These are phyloP conservation scores for Xylariales sp. DNA, from an alignment of 2,329 filamentous ascomycete genomes.

Conservation along the genomic window DNA sequence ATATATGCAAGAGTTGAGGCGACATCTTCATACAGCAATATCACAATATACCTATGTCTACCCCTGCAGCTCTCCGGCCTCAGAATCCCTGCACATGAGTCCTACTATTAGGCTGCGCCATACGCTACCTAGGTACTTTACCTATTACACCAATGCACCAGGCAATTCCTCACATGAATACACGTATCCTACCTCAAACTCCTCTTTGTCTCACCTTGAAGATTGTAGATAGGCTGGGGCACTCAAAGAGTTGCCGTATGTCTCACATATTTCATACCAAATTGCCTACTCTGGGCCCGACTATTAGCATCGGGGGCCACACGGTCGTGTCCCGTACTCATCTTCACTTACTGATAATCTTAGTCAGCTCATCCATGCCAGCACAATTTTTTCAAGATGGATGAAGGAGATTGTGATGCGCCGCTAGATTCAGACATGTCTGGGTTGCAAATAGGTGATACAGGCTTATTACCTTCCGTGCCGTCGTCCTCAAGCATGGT, in stretches of 20 bases:
- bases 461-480: not conserved
- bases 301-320: not conserved
- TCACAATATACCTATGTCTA: too few species aligned
- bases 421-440: conserved; percentile 29
- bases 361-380: conserved; percentile 33
- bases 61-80: too few species aligned
- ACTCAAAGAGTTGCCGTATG: conserved; percentile 6
- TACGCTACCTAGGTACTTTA: too few species aligned
- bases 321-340: not conserved
- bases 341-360: not conserved
- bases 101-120: too few species aligned
- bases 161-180: not conserved
- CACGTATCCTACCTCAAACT: not conserved
- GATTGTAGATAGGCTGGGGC: not conserved
- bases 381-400: conserved; percentile 33
- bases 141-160: too few species aligned
- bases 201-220: not conserved
- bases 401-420: conserved; percentile 34
- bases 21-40: too few species aligned
- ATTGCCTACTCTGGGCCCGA: too few species aligned
- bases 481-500: not conserved
- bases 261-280: not conserved
- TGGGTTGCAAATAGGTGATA: conserved; percentile 21
- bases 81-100: too few species aligned
- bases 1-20: too few species aligned